Base-by-base conservation (phyloP, 2,329 filamentous ascomycete genomes). In the Botrytis hyacinthi region DNA sequence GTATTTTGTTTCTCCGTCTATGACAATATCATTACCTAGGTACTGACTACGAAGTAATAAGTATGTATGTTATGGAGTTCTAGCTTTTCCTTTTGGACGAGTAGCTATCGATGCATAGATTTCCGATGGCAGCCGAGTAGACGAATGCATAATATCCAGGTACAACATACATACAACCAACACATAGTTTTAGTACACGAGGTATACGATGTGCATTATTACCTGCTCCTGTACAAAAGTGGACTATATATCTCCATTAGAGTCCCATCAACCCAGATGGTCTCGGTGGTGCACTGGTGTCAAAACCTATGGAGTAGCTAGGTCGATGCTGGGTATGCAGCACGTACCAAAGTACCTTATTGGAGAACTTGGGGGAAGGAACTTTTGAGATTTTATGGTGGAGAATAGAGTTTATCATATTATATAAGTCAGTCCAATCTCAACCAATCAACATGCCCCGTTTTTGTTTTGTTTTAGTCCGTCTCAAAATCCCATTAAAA, bases 401-500 rank as follows among this genome's bases (percentile, higher is more conserved):
- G 32, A 51, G 12, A 54, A 1, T 65, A 9, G 42, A 32, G 42
- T 51, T 51, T 66, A 18, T 12, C 35, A 54, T 29, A 8, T 54
- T 29, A n/a, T 35, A 68, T 57, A 57, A 29, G 51, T 29, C 51
- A 9, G 1, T 8, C 7, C 51, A 18, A 18, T 18, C 3, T 3
- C 14, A 7, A 18, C 65, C 65, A 68, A 68, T 68, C 3, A 57
- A 22, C 29, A 1, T 1, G 14, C 29, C 20, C 8, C 14, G 2
- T 42, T 54, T 40, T 40, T 1, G 2, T 6, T 29, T 40, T 9
- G 8, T 18, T 29, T 22, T 32, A 22, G 22, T 57, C 35, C 26
- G 3, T 68, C 51, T 29, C n/a, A 18, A 68, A 68, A 68, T 68
- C 48, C 66, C 48, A 68, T 68, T 26, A 18, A 51, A 51, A 51